These are phyloP conservation scores for Cyberlindnera misumaiensis DNA, from an alignment of 805 yeast genomes.

Conservation along the genomic window DNA sequence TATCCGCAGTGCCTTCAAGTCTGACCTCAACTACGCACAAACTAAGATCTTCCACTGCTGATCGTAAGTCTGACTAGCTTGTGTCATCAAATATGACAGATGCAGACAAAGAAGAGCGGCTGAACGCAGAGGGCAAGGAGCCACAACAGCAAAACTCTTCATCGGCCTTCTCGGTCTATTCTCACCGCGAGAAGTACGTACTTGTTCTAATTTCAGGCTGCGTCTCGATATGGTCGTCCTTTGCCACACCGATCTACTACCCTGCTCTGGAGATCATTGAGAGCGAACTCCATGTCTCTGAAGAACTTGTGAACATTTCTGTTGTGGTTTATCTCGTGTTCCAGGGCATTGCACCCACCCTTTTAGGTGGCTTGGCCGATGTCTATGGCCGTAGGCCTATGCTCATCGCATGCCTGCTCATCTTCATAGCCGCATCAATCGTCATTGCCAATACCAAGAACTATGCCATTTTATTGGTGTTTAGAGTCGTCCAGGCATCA, in stretches of 20 bases:
- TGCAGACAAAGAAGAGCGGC: not conserved
- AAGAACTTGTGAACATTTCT: conserved; percentile 57
- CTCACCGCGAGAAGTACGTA: conserved; percentile 3
- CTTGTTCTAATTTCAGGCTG: conserved; percentile 3
- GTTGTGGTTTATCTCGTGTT: conserved; percentile 70
- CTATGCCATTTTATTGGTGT: conserved; percentile 55
- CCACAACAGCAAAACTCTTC: too few species aligned
- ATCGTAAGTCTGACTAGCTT: too few species aligned
- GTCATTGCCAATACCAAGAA: conserved; percentile 55
- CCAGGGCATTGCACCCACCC: conserved; percentile 72
- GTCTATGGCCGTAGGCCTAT: conserved; percentile 66
- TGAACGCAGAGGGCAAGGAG: too few species aligned
- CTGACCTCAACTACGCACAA: too few species aligned
- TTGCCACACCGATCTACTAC: conserved; percentile 73
- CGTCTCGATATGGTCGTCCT: conserved; percentile 59
- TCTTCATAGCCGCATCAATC: conserved; percentile 55
- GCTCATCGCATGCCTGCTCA: conserved; percentile 42
- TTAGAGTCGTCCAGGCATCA: conserved; percentile 72
- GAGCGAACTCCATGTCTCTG: conserved; percentile 44
- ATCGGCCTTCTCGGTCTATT: conserved; percentile 2
- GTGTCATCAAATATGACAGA: too few species aligned
- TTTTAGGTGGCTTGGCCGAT: conserved; percentile 67
- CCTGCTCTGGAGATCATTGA: conserved; percentile 65
- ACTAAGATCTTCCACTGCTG: too few species aligned
- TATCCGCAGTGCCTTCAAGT: too few species aligned